These are phyloP conservation scores for Fusarium fujikuroi DNA, from an alignment of 2,329 filamentous ascomycete species.

Conservation along the genomic window DNA sequence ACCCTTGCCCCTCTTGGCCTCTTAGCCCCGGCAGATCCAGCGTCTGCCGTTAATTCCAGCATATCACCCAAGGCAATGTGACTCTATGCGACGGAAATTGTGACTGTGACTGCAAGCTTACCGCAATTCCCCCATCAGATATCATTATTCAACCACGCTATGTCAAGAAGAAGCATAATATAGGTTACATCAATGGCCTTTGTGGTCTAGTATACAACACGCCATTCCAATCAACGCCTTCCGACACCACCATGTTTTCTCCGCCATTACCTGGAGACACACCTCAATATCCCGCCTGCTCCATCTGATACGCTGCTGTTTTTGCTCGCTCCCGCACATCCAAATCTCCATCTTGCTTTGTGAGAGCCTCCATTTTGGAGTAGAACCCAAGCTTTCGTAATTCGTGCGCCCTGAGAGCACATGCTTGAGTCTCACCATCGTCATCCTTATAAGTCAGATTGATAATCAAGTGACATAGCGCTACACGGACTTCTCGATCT, in stretches of 20 bases:
- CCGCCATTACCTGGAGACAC: neutral
- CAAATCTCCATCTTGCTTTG: slow-evolving; percentile 75
- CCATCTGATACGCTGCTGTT: slow-evolving; percentile 79
- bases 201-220: slow-evolving; percentile 9
- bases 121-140: neutral
- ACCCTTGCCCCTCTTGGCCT: slow-evolving; percentile 2
- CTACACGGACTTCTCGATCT: slow-evolving; percentile 77
- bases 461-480: slow-evolving; percentile 84
- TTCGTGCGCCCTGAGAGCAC: slow-evolving; percentile 73
- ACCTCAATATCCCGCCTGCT: slow-evolving; percentile 50
- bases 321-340: slow-evolving; percentile 89
- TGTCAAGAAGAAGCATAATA: neutral
- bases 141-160: slow-evolving; percentile 5
- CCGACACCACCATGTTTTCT: neutral
- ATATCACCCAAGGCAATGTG: slow-evolving; percentile 22
- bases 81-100: neutral
- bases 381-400: slow-evolving; percentile 78
- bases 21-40: slow-evolving; percentile 30
- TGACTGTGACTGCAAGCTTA: slow-evolving; percentile 3
- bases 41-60: slow-evolving; percentile 29
- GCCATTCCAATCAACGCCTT: slow-evolving; percentile 5
- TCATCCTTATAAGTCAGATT: slow-evolving; percentile 90
- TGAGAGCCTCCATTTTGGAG: slow-evolving; percentile 70
- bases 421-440: slow-evolving; percentile 71
- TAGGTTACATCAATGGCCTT: slow-evolving; percentile 5